Base-by-base conservation (phyloP, 345 rosid genomes). In the Firmiana major region DNA sequence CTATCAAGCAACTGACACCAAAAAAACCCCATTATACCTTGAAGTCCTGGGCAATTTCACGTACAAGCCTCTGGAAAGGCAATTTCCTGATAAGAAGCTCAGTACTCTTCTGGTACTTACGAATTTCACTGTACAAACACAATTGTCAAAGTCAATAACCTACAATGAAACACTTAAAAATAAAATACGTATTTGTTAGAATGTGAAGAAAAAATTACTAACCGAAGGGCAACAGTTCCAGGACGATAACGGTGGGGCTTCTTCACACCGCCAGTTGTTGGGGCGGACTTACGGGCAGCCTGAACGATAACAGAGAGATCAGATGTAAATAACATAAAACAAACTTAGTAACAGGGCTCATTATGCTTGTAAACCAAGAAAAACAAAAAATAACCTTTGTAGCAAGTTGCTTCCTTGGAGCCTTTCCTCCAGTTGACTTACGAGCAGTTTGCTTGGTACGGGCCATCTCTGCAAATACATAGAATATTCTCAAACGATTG, bases 281-380 rank as follows among this genome's bases (percentile, higher is more conserved):
- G 98, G 5, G 98, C 97, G 36, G 98, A 94, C 85, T 94, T 94
- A 31, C 98, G 92, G 0, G 98, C 98, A 55, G 98, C 98, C 98
- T 94, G 38, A 7, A 21, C n/a, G 0, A 3, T 19, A 6, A 11
- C 11, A 65, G 49, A 40, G 3, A 26, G 28, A n/a, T 6, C 7
- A n/a, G 0, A 43, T 26, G 0, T 5, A 0, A 0, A 0, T 0
- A n/a, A 6, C 6, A 0, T 9, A 16, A 7, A 49, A 2, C 24
- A 16, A 46, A n/a, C n/a, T n/a, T n/a, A n/a, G n/a, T n/a, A n/a
- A n/a, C n/a, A n/a, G n/a, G n/a, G n/a, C n/a, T n/a, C n/a, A n/a
- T n/a, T n/a, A n/a, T 1, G 17, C 3, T 5, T n/a, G 1, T 13
- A 10, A 71, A 1, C 63, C 15, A 9, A 1, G n/a, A 3, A 8